Evolutionary conservation across 2,329 filamentous ascomycete species (phyloP).

Genomic region (Periglandula ipomoeae): DNA sequence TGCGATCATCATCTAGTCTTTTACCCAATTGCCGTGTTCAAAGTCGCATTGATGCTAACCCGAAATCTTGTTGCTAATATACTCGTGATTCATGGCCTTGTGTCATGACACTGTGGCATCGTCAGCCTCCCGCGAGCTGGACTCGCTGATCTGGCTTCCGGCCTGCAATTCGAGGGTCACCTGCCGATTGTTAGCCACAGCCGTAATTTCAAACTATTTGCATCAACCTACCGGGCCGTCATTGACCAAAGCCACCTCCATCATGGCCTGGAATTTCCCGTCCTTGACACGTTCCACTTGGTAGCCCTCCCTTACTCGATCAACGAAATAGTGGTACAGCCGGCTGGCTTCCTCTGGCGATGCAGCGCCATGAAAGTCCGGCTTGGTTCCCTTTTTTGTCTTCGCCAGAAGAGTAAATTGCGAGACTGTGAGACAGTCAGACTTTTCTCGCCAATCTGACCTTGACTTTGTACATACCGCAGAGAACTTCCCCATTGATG

Average conservation of each 20-base stretch:
- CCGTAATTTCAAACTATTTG: not conserved
- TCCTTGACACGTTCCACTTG: slow-evolving; percentile 71
- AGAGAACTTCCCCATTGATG: slow-evolving; percentile 86
- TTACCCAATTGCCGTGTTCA: no score
- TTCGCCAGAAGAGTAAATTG: slow-evolving; percentile 91
- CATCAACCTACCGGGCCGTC: slow-evolving; percentile 55
- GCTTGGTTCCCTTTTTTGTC: slow-evolving; percentile 93
- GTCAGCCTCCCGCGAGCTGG: not conserved
- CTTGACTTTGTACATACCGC: slow-evolving; percentile 47
- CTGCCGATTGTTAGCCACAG: slow-evolving; percentile 8
- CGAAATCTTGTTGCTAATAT: no score
- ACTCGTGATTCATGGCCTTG: not conserved
- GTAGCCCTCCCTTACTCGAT: slow-evolving; percentile 66
- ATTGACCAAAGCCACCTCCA: slow-evolving; percentile 90
- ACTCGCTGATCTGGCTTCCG: slow-evolving; percentile 5
- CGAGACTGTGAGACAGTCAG: slow-evolving; percentile 53
- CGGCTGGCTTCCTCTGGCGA: slow-evolving; percentile 67
- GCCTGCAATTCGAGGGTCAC: slow-evolving; percentile 16
- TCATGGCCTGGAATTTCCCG: slow-evolving; percentile 98
- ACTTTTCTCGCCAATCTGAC: not conserved
- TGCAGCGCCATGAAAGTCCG: slow-evolving; percentile 86
- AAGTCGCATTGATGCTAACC: no score
- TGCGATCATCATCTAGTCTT: no score
- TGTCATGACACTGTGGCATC: not conserved
- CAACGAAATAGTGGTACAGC: slow-evolving; percentile 77